phyloP scores from a whole-genome alignment of 2,329 filamentous ascomycete genomes.

The Cercospora sesami region DNA sequence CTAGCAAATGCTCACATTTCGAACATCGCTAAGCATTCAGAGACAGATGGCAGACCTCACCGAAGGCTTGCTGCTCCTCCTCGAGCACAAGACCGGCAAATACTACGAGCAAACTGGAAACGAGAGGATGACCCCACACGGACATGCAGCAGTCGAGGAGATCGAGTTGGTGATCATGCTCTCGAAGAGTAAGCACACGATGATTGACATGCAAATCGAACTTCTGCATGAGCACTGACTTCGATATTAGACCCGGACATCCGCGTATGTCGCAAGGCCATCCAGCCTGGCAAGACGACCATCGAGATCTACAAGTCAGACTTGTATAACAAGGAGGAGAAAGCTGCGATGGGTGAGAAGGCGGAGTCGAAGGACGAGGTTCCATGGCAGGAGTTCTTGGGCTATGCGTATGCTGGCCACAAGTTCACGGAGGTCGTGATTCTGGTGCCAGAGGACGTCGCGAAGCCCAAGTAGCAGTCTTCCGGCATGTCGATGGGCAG shows the following conservation, averaged over 20 bases:
- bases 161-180: conserved; percentile 19
- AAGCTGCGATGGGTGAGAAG: conserved; percentile 3
- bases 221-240: neutral
- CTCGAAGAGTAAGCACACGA: conserved; percentile 6
- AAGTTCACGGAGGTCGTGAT: conserved; percentile 20
- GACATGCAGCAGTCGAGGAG: conserved; percentile 17
- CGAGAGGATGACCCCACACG: conserved; percentile 18
- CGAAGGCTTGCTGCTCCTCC: conserved; percentile 7
- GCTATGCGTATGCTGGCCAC: conserved; percentile 19
- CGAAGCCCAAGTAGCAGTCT: neutral
- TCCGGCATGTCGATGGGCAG: neutral
- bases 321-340: conserved; percentile 18
- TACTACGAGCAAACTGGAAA: neutral
- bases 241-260: conserved; percentile 18
- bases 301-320: conserved; percentile 25
- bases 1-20: neutral
- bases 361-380: conserved; percentile 11
- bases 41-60: neutral
- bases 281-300: conserved; percentile 14
- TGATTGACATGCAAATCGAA: neutral
- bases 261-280: conserved; percentile 16
- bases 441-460: neutral
- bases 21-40: neutral
- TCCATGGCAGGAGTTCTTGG: conserved; percentile 22
- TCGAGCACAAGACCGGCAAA: conserved; percentile 24